Percentiles rank a stretch among this genome's conserved stretches.
These are phyloP conservation scores for Megacollybia marginata DNA, from an alignment of 768 basidiomycete species.

Conservation along the genomic window DNA sequence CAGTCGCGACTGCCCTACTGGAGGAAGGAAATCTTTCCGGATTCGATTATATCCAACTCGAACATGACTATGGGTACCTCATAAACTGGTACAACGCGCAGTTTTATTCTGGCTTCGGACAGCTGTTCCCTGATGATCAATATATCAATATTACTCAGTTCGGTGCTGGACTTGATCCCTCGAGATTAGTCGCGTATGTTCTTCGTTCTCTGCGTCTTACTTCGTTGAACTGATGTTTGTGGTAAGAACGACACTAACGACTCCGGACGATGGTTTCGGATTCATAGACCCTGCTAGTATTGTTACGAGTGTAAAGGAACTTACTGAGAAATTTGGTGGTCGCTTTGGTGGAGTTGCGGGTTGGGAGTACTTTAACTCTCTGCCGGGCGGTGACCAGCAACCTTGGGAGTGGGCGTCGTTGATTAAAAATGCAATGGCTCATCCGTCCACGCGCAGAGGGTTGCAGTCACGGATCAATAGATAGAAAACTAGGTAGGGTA, in stretches of 20 bases:
- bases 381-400: slow-evolving; percentile 6
- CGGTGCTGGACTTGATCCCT: slow-evolving; percentile 9
- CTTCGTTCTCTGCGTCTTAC: not conserved
- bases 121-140: slow-evolving; percentile 11
- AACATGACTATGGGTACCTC: slow-evolving; percentile 4
- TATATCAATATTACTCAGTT: slow-evolving; percentile 15
- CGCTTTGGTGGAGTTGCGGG: slow-evolving; percentile 17
- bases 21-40: slow-evolving; percentile 18
- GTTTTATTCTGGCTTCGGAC: slow-evolving; percentile 18
- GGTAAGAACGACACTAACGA: slow-evolving; percentile 11
- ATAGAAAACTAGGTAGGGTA: too few species aligned
- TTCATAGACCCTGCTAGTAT: slow-evolving; percentile 9
- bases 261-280: slow-evolving; percentile 13
- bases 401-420: slow-evolving; percentile 14
- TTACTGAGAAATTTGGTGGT: slow-evolving; percentile 12
- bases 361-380: slow-evolving; percentile 20
- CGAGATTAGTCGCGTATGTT: slow-evolving; percentile 9
- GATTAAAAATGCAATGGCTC: slow-evolving; percentile 6
- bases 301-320: slow-evolving; percentile 8
- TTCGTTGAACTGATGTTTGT: not conserved
- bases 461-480: too few species aligned
- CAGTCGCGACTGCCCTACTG: slow-evolving; percentile 15
- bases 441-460: not conserved
- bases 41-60: slow-evolving; percentile 15
- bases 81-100: slow-evolving; percentile 20